Evolutionary conservation across 2,329 filamentous ascomycete genomes (phyloP).

Genomic region (Emmonsia crescens): DNA sequence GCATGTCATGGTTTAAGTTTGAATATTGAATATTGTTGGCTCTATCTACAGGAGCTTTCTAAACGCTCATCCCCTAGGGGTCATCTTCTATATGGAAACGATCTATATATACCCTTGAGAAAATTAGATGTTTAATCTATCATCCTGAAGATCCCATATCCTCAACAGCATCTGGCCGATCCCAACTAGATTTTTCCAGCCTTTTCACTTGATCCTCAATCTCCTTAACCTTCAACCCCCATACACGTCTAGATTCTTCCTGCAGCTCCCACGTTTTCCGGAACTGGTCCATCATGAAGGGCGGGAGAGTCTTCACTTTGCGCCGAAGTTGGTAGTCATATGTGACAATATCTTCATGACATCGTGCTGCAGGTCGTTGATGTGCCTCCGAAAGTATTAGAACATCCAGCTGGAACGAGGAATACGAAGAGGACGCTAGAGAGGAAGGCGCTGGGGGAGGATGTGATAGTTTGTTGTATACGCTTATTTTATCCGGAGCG

Average conservation of each 20-base stretch:
- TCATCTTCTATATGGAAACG: not conserved
- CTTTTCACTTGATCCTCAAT: slow-evolving; percentile 48
- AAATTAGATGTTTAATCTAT: not conserved
- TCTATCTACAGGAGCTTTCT: not conserved
- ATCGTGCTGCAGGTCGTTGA: slow-evolving; percentile 60
- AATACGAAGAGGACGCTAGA: slow-evolving; percentile 18
- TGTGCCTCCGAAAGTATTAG: slow-evolving; percentile 65
- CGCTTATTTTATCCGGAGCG: slow-evolving; percentile 70
- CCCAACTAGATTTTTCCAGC: slow-evolving; percentile 66
- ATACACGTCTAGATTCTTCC: slow-evolving; percentile 45
- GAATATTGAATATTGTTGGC: not conserved
- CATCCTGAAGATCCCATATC: slow-evolving; percentile 44
- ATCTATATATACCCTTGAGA: not conserved
- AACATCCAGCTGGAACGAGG: slow-evolving; percentile 40
- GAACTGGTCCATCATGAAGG: slow-evolving; percentile 54
- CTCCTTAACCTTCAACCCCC: slow-evolving; percentile 43
- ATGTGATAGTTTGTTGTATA: slow-evolving; percentile 61
- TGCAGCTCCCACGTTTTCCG: slow-evolving; percentile 50
- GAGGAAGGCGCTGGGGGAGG: slow-evolving; percentile 23
- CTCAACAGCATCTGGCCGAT: slow-evolving; percentile 59
- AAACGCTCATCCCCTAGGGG: not conserved
- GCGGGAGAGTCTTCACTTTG: slow-evolving; percentile 45
- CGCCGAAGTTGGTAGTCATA: slow-evolving; percentile 58
- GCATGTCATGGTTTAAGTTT: not conserved
- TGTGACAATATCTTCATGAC: slow-evolving; percentile 65